phyloP scores from a whole-genome alignment of 2,329 filamentous ascomycete species.

The Penicillium paneum region DNA sequence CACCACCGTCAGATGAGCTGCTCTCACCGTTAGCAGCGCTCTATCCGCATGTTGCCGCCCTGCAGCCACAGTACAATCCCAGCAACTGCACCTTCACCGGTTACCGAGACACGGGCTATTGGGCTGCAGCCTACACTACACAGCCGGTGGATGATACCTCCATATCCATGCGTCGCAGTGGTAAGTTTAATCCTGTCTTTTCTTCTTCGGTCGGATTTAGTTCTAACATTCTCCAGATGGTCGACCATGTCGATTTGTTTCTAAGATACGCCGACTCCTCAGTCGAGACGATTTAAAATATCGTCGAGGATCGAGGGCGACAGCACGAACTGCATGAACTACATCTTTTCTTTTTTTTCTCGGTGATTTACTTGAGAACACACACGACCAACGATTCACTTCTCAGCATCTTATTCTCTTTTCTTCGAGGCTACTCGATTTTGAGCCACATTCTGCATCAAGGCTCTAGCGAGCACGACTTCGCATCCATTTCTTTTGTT shows the following conservation, averaged over 20 bases:
- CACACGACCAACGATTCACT: background rate
- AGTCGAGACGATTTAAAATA: constrained; percentile 32
- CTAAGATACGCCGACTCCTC: constrained; percentile 33
- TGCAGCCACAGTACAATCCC: constrained; percentile 34
- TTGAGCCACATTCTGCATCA: background rate
- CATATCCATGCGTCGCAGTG: constrained; percentile 22
- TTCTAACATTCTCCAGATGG: constrained; percentile 24
- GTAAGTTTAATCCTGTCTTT: constrained; percentile 18
- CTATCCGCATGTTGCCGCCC: constrained; percentile 39
- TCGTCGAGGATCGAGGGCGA: constrained; percentile 21
- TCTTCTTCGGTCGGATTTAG: constrained; percentile 5
- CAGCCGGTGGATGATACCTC: constrained; percentile 23
- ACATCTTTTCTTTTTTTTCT: background rate
- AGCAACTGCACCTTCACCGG: constrained; percentile 29
- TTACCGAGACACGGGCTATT: constrained; percentile 31
- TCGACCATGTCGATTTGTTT: constrained; percentile 30
- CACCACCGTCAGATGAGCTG: constrained; percentile 29
- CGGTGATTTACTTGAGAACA: background rate
- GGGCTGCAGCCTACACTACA: constrained; percentile 32
- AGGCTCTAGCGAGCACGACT: background rate
- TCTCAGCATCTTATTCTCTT: background rate
- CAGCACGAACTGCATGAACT: constrained; percentile 9
- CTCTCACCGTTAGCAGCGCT: constrained; percentile 33
- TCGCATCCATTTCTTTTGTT: background rate
- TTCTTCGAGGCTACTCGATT: background rate